A percentile compares a stretch with the other conserved stretches of the same genome.
These are phyloP conservation scores for Mucor racemosus DNA, from an alignment of 371 early-diverging fungal species.

Conservation along the genomic window DNA sequence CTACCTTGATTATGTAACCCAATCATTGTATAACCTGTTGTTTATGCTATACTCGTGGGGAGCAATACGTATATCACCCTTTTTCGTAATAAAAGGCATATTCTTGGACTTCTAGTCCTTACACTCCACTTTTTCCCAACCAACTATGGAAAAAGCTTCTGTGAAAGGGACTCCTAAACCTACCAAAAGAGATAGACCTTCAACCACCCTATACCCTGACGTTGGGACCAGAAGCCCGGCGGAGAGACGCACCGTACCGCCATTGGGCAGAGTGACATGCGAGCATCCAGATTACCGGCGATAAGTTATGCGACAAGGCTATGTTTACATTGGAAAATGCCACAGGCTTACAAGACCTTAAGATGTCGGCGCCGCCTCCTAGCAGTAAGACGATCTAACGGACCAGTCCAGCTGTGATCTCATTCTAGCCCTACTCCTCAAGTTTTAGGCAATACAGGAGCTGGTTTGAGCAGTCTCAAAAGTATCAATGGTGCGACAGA, in stretches of 20 bases:
- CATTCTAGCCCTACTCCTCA: not conserved
- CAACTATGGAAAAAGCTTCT: slow-evolving; percentile 2
- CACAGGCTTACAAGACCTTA: not conserved
- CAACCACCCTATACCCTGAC: not conserved
- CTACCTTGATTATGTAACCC: not conserved
- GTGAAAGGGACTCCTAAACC: not conserved
- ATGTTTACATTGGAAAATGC: not conserved
- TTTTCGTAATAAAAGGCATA: not conserved
- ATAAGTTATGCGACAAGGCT: not conserved
- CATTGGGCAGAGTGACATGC: not conserved
- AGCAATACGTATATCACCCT: not conserved
- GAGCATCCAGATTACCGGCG: not conserved
- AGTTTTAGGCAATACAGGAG: too few relatives aligned
- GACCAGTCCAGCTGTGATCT: not conserved
- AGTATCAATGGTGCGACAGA: too few relatives aligned
- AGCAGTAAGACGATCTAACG: too few relatives aligned
- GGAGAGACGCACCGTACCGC: not conserved
- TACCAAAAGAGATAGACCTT: not conserved
- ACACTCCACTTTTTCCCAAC: not conserved
- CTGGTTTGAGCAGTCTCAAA: too few relatives aligned
- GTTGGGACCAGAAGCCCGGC: not conserved
- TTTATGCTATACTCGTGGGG: not conserved
- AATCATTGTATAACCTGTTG: not conserved
- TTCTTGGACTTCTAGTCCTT: not conserved
- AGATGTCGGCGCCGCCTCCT: too few relatives aligned